phyloP scores from a whole-genome alignment of 371 early-diverging fungal species.

The Haplosporangium sp. region DNA sequence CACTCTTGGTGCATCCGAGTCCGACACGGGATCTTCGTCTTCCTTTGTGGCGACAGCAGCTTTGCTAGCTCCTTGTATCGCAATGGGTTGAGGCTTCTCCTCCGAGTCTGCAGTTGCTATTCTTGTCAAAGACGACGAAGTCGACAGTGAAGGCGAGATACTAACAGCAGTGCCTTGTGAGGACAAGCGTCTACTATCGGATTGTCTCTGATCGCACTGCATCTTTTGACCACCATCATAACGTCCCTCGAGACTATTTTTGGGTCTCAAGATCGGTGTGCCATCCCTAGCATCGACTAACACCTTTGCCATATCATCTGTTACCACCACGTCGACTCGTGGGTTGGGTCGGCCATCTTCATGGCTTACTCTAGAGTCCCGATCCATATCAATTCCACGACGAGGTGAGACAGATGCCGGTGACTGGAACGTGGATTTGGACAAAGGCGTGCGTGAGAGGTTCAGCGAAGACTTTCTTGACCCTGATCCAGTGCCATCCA shows the following conservation, averaged over 20 bases:
- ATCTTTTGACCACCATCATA: no score
- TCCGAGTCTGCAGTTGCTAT: conserved; percentile 5
- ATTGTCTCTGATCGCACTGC: no score
- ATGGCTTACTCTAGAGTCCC: conserved; percentile 19
- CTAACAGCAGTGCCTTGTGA: neutral
- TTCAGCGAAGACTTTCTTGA: conserved; percentile 45
- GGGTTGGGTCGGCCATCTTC: conserved; percentile 9
- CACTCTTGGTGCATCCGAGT: conserved; percentile 16
- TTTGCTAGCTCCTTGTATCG: neutral
- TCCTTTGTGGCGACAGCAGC: neutral
- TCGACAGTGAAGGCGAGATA: conserved; percentile 24
- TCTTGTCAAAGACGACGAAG: conserved; percentile 21
- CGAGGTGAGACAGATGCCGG: conserved; percentile 34
- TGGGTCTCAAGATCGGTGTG: no score
- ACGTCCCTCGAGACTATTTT: no score
- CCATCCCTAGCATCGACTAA: neutral
- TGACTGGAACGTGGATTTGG: conserved; percentile 37
- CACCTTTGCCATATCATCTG: neutral
- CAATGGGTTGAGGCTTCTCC: neutral
- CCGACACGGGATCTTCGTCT: conserved; percentile 10
- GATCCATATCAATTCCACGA: conserved; percentile 40
- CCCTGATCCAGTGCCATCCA: conserved; percentile 43
- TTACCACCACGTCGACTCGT: neutral
- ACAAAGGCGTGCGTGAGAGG: conserved; percentile 16
- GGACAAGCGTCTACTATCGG: neutral